Evolutionary conservation across 2,329 filamentous ascomycete species (phyloP).

Genomic region (Fusarium sp.): DNA sequence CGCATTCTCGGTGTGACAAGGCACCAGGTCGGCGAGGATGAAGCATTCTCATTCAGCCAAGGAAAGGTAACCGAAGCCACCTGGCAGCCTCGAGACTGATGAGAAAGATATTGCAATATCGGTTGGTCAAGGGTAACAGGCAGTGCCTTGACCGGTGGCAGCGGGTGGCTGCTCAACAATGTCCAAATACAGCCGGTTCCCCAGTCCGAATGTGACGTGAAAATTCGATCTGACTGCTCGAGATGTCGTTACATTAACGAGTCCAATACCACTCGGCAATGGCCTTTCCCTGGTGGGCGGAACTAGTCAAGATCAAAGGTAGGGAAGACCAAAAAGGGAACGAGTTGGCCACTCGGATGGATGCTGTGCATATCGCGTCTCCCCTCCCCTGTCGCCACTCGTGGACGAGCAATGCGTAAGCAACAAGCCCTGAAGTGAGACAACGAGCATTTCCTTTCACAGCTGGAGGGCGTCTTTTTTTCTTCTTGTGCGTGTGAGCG

Average conservation of each 20-base stretch:
- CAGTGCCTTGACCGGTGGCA: neutral
- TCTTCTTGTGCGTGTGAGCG: conserved; percentile 7
- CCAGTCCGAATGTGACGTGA: neutral
- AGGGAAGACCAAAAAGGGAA: conserved; percentile 27
- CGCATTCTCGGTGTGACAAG: conserved; percentile 9
- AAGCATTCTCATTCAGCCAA: neutral
- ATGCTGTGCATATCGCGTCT: conserved; percentile 15
- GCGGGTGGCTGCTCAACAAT: neutral
- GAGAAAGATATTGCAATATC: neutral
- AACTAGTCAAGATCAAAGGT: conserved; percentile 4
- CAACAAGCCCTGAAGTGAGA: conserved; percentile 26
- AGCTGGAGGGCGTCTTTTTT: conserved; percentile 3
- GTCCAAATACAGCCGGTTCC: neutral
- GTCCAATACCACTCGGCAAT: neutral
- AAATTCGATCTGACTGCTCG: neutral
- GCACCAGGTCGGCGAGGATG: neutral
- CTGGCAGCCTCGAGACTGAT: neutral
- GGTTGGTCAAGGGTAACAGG: neutral
- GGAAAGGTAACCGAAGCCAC: neutral
- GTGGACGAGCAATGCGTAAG: conserved; percentile 3
- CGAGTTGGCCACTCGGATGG: conserved; percentile 11
- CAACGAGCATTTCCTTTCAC: conserved; percentile 20
- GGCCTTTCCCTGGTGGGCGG: neutral
- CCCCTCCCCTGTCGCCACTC: conserved; percentile 21
- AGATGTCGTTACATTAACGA: neutral